These are phyloP conservation scores for Leccinum arenicola DNA, from an alignment of 768 basidiomycete species.

Conservation along the genomic window DNA sequence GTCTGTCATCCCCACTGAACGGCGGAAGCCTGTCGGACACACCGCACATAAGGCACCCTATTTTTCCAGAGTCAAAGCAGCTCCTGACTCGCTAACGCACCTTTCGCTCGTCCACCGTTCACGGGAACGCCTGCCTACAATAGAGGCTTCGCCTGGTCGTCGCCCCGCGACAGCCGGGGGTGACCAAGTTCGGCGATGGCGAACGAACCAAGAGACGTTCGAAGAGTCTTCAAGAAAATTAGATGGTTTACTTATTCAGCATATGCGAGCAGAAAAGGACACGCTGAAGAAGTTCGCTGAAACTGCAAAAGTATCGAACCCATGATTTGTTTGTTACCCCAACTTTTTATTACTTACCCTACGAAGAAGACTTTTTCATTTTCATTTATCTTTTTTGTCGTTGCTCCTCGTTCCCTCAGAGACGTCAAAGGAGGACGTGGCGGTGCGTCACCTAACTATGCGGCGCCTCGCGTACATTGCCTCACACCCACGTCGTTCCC, in stretches of 20 bases:
- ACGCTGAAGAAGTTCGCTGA: no score
- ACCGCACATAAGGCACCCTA: constrained; percentile 41
- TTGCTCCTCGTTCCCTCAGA: no score
- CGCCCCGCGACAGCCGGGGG: constrained; percentile 15
- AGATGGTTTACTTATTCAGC: constrained; percentile 55
- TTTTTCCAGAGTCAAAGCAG: constrained; percentile 45
- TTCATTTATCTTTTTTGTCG: no score
- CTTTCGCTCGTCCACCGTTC: constrained; percentile 40
- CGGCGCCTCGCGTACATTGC: no score
- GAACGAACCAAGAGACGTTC: constrained; percentile 32
- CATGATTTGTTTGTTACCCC: no score
- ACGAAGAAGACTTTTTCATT: no score
- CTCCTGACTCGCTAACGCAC: constrained; percentile 29
- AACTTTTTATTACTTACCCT: no score
- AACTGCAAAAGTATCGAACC: no score
- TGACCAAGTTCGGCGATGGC: constrained; percentile 30
- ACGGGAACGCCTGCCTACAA: constrained; percentile 36
- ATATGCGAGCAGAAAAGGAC: no score
- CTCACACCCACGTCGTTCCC: no score
- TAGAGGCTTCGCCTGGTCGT: constrained; percentile 6
- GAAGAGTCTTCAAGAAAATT: constrained; percentile 62
- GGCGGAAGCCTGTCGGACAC: constrained; percentile 53
- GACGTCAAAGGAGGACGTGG: no score
- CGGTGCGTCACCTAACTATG: no score
- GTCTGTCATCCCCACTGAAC: constrained; percentile 34